Evolutionary conservation across 176 grass and related monocot genomes (phyloP).

Genomic region (Cymbopogon citratus): DNA sequence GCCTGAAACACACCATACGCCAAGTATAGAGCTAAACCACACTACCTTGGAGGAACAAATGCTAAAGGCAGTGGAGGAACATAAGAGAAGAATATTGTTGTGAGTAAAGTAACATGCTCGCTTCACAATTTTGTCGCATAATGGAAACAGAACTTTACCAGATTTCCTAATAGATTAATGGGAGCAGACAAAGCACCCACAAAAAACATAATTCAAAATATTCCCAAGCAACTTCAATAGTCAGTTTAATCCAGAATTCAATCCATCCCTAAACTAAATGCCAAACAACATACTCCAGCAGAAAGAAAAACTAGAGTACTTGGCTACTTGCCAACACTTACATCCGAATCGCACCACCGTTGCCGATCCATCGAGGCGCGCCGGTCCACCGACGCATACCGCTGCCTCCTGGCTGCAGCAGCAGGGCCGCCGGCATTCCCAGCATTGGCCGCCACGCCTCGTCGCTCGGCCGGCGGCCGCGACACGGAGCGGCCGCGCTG

Average conservation of each 20-base stretch:
- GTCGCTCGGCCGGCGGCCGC: conserved; percentile 46
- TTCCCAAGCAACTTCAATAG: not conserved
- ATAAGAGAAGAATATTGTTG: not conserved
- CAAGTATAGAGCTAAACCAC: not conserved
- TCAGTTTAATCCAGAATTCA: not conserved
- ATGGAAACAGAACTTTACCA: not conserved
- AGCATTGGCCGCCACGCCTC: not conserved
- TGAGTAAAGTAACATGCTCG: not conserved
- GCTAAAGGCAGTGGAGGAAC: not conserved
- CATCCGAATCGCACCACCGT: conserved; percentile 58
- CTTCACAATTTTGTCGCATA: not conserved
- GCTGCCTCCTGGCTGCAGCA: conserved; percentile 19
- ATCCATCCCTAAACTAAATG: not conserved
- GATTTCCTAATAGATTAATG: not conserved
- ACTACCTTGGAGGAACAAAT: not conserved
- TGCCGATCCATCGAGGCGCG: conserved; percentile 20
- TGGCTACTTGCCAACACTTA: conserved; percentile 4
- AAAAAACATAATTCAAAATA: not conserved
- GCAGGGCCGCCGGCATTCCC: not conserved
- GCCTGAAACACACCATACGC: not conserved
- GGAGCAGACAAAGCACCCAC: not conserved
- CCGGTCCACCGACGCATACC: conserved; percentile 34
- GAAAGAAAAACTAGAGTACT: not conserved
- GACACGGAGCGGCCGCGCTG: conserved; percentile 69
- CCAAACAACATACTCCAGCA: not conserved